Conservation (phyloP, 495 filamentous ascomycete species). For the Aspergillus baeticus region DNA sequence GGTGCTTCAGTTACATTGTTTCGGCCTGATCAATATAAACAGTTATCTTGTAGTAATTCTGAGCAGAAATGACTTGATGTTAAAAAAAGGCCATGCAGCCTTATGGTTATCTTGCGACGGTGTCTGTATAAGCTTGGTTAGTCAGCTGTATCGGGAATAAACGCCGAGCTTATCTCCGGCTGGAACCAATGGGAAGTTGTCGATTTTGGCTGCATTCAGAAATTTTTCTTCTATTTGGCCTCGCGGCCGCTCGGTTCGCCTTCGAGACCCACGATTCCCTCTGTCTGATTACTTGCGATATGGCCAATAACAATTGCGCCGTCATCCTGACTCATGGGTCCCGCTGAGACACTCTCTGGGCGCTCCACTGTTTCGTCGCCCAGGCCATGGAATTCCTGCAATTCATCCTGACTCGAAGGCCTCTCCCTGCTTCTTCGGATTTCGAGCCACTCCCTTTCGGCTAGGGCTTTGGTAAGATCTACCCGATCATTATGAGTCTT, state of each 20-base stretch:
- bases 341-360: background rate
- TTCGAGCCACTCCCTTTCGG: background rate
- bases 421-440: background rate
- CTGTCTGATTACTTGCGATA: background rate
- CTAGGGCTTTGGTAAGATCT: background rate
- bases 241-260: too few species aligned
- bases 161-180: slow-evolving; percentile 1
- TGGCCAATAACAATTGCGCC: background rate
- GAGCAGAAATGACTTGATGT: too few species aligned
- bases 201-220: too few species aligned
- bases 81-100: too few species aligned
- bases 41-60: too few species aligned
- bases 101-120: too few species aligned
- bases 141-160: background rate
- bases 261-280: too few species aligned
- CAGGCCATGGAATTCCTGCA: background rate
- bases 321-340: background rate
- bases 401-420: background rate
- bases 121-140: too few species aligned
- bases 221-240: too few species aligned
- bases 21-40: too few species aligned
- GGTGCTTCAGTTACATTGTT: background rate
- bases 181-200: background rate
- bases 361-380: background rate
- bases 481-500: background rate